Evolutionary conservation across 2,329 filamentous ascomycete species (phyloP).

Genomic region (Talaromyces piceae): DNA sequence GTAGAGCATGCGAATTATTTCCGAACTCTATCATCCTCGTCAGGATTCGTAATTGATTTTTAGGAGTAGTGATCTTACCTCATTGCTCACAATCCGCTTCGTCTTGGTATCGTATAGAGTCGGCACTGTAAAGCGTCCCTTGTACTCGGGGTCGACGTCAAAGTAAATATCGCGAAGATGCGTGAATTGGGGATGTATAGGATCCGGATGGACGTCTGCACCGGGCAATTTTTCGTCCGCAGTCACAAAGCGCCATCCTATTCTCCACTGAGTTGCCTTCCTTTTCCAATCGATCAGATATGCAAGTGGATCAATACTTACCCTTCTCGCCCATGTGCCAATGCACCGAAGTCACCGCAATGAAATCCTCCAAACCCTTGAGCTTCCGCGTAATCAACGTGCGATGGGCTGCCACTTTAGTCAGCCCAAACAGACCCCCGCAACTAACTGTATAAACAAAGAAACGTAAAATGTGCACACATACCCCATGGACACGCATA

Average conservation of each 20-base stretch:
- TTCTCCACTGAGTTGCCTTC: not conserved
- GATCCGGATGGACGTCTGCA: slow-evolving; percentile 47
- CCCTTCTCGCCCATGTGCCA: slow-evolving; percentile 74
- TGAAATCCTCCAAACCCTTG: slow-evolving; percentile 83
- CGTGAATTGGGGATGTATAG: slow-evolving; percentile 59
- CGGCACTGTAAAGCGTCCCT: slow-evolving; percentile 78
- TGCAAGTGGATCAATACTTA: slow-evolving; percentile 24
- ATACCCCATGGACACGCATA: slow-evolving; percentile 86
- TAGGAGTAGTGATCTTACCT: slow-evolving; percentile 42
- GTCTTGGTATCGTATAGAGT: slow-evolving; percentile 66
- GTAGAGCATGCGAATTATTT: slow-evolving; percentile 88
- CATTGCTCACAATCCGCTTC: slow-evolving; percentile 78
- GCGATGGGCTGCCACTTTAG: slow-evolving; percentile 57
- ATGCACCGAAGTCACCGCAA: slow-evolving; percentile 75
- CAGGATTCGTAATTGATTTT: not conserved
- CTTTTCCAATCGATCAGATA: not conserved
- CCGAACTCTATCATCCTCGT: slow-evolving; percentile 48
- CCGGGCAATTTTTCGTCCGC: slow-evolving; percentile 53
- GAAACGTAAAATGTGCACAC: slow-evolving; percentile 15
- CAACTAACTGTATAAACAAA: not conserved
- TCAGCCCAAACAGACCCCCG: not conserved
- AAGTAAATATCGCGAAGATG: slow-evolving; percentile 77
- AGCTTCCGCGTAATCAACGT: slow-evolving; percentile 80
- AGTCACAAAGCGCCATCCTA: slow-evolving; percentile 77
- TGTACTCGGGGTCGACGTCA: slow-evolving; percentile 61